Conservation (phyloP, 2,329 filamentous ascomycete genomes). For the Rutstroemia sp. region DNA sequence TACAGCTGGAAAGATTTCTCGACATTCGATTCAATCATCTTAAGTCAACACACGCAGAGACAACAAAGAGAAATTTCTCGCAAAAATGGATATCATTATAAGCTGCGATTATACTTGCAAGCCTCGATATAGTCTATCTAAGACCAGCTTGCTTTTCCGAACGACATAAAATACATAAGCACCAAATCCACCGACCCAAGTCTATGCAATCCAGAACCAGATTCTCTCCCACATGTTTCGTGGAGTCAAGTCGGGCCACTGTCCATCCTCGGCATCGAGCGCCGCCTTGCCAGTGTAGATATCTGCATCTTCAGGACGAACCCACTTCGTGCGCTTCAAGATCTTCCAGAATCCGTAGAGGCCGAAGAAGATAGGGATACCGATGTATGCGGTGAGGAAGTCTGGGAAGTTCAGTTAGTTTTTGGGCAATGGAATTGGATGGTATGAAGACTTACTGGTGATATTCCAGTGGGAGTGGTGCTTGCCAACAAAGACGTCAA, state of each 20-base stretch:
- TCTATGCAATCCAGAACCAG: constrained; percentile 40
- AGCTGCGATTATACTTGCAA: too few species aligned
- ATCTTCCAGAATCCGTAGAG: constrained; percentile 68
- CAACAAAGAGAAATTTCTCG: too few species aligned
- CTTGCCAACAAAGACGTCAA: constrained; percentile 64
- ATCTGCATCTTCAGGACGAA: constrained; percentile 34
- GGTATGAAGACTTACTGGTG: constrained; percentile 34
- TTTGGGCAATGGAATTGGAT: not conserved
- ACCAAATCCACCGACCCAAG: not conserved
- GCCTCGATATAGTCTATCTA: too few species aligned
- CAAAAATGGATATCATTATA: too few species aligned
- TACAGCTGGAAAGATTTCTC: too few species aligned
- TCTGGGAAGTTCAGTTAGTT: constrained; percentile 57
- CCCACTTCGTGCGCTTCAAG: constrained; percentile 49
- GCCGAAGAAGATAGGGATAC: constrained; percentile 62
- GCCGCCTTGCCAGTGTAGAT: constrained; percentile 38
- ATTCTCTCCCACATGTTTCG: constrained; percentile 36
- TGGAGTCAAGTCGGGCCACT: constrained; percentile 34
- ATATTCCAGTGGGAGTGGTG: constrained; percentile 51
- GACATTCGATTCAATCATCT: too few species aligned
- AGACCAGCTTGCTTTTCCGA: too few species aligned
- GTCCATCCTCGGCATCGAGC: constrained; percentile 36
- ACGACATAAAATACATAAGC: too few species aligned
- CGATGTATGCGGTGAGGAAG: constrained; percentile 69
- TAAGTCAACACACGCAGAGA: too few species aligned